A percentile compares a stretch with the other conserved stretches of the same genome.
Evolutionary conservation across 2,329 filamentous ascomycete species (phyloP).

Genomic region (Pseudogymnoascus sp.): DNA sequence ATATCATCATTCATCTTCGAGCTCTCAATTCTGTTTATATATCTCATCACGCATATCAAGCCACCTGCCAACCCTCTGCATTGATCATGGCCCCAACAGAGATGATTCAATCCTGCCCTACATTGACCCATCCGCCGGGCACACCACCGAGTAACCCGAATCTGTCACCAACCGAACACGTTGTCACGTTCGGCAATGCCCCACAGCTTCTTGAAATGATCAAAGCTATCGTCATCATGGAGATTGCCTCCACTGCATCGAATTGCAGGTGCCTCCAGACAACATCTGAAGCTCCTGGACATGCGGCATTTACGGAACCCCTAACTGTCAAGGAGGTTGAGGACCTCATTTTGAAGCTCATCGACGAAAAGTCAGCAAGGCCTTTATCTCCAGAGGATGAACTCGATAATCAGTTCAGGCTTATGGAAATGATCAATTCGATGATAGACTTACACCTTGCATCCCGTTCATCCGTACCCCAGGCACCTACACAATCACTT

Average conservation of each 20-base stretch:
- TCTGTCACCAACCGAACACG: not conserved
- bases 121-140: not conserved
- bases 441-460: not conserved
- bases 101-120: conserved; percentile 13
- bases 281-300: too few species aligned
- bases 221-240: not conserved
- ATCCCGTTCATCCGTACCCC: not conserved
- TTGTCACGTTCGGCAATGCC: not conserved
- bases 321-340: conserved; percentile 7
- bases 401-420: not conserved
- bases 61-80: conserved; percentile 8
- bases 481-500: not conserved
- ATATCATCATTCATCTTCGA: conserved; percentile 4
- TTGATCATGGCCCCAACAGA: conserved; percentile 10
- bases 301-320: not conserved
- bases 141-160: conserved; percentile 12
- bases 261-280: not conserved
- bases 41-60: conserved; percentile 6
- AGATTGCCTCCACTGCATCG: not conserved
- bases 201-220: not conserved
- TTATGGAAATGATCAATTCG: not conserved
- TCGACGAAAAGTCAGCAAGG: not conserved
- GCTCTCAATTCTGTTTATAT: conserved; percentile 9
- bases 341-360: conserved; percentile 11
- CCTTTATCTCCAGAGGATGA: not conserved